Base-by-base conservation (phyloP, 2,329 filamentous ascomycete genomes). In the Calonectria pseudoturangicola region DNA sequence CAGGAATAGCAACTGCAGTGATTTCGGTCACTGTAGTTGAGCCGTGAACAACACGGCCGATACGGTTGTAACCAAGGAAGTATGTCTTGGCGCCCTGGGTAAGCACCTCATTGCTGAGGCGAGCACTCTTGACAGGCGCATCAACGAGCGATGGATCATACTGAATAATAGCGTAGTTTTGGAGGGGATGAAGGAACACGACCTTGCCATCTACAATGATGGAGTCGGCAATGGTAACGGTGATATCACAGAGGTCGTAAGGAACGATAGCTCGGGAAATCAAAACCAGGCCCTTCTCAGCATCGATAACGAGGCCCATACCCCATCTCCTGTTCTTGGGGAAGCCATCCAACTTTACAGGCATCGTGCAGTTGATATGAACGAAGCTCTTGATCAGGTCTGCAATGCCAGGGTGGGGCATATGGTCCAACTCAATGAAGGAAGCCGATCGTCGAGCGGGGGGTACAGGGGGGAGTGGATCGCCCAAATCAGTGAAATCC, bases 1-100 rank as follows among this genome's bases (percentile, higher is more conserved):
- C 95, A 0, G 97, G 97, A 74, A 99, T 98, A 0, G 96, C 95
- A 3, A 98, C 97, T 2, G 97, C 97, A 13, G 96, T 98, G 80
- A 99, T 97, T 83, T 99, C 97, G 0, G 97, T 99, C 16, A 99
- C 95, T 0, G 94, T 95, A 0, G 97, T 98, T 79, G 98, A 95
- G 6, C 95, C 94, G 78, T 98, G 95, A 4, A 98, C 96, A 48
- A 98, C 95, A 43, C 96, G 92, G 73, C 96, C 93, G 76, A 98
- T 98, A 77, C 97, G 93, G 82, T 99, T 99, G 87, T 98, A 97
- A n/a, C 97, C 97, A 75, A 99, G 94, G 85, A 99, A 99, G 77
- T 98, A 96, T 0, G 96, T 98, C 70, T 96, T 93, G 62, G 96
- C 95, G 43, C 97, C 97, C 86, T 98, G 97, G 65, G 95, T 96